Conservation (phyloP, 164 flowering plant species). For the Piper longum region DNA sequence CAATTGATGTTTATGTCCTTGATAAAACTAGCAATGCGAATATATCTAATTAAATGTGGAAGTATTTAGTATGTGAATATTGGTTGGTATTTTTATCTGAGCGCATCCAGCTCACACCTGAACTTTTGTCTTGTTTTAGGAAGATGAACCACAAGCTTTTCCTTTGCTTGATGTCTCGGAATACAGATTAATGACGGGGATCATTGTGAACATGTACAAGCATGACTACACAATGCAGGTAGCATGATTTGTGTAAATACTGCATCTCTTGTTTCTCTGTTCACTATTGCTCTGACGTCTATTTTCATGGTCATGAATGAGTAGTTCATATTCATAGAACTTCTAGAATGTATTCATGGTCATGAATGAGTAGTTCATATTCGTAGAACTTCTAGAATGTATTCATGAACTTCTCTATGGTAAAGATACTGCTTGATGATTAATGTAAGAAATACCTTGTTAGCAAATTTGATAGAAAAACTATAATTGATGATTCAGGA, state of each 20-base stretch:
- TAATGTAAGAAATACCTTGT: too few relatives aligned
- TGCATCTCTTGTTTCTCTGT: background rate
- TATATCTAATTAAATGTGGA: too few relatives aligned
- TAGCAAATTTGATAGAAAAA: background rate
- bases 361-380: background rate
- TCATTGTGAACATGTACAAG: constrained; percentile 53
- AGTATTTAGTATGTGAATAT: too few relatives aligned
- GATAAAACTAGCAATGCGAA: too few relatives aligned
- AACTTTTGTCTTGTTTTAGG: background rate
- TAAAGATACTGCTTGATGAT: background rate
- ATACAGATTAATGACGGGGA: constrained; percentile 37
- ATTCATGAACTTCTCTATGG: background rate
- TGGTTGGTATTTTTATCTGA: too few relatives aligned
- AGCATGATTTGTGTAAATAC: constrained; percentile 1
- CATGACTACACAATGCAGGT: constrained; percentile 76
- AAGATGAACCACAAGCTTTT: constrained; percentile 8
- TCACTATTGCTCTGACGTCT: background rate
- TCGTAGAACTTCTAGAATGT: background rate
- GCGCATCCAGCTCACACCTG: too few relatives aligned
- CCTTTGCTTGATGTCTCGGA: constrained; percentile 22
- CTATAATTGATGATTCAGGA: constrained; percentile 30
- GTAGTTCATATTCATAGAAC: background rate
- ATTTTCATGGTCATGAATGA: background rate
- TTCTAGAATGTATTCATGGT: background rate
- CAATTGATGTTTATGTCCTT: too few relatives aligned